Percentiles rank a stretch among this genome's conserved stretches.
Conservation (phyloP, 768 basidiomycete species). For the Leucosporidium scottii region DNA sequence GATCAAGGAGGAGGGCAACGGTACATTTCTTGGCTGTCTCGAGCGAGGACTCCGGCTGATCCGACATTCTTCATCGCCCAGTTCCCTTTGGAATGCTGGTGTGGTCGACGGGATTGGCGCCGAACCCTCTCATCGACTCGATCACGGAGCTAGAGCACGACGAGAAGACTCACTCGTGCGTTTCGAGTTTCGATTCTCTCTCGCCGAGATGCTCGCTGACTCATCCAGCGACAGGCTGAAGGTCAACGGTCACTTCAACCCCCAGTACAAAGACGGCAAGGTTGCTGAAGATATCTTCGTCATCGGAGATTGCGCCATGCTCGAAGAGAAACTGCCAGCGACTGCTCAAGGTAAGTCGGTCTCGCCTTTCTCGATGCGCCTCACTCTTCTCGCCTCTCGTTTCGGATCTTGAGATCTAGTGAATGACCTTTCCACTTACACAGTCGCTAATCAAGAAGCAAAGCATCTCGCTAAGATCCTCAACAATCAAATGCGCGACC, state of each 20-base stretch:
- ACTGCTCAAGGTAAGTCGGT: slow-evolving; percentile 45
- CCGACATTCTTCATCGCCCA: slow-evolving; percentile 37
- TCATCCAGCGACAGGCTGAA: no score
- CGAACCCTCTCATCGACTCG: slow-evolving; percentile 66
- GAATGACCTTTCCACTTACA: no score
- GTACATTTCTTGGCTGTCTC: no score
- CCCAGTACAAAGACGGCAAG: background rate
- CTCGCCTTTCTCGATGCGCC: background rate
- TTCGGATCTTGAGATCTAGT: no score
- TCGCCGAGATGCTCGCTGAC: no score
- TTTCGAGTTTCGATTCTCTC: no score
- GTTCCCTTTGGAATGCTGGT: slow-evolving; percentile 76
- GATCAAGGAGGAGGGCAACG: slow-evolving; percentile 53
- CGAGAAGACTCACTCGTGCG: slow-evolving; percentile 9
- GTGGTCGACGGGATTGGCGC: slow-evolving; percentile 78
- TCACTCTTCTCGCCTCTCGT: no score
- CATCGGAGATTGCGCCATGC: background rate
- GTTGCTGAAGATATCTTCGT: background rate
- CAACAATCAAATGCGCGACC: slow-evolving; percentile 36
- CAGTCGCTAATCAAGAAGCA: slow-evolving; percentile 90
- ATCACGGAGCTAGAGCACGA: slow-evolving; percentile 52
- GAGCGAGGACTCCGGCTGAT: slow-evolving; percentile 13
- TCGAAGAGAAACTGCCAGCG: slow-evolving; percentile 39
- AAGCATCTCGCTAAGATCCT: slow-evolving; percentile 78
- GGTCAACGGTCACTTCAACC: background rate